Evolutionary conservation across 257 asterid species (phyloP).

Genomic region (Solanum dulcamara): DNA sequence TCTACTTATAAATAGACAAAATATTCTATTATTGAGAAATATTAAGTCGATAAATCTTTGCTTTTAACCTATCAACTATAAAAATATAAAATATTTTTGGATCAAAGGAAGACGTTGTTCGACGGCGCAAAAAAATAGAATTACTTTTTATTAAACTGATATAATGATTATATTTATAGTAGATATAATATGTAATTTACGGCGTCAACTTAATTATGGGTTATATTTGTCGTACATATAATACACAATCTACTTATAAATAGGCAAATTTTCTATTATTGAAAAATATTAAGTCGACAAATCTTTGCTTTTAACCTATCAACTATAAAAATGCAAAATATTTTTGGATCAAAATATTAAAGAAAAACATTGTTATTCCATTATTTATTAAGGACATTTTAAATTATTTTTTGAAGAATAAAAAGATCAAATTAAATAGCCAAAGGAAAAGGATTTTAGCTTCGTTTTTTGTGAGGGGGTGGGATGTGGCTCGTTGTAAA

Average conservation of each 20-base stretch:
- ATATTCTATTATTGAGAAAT: too few relatives aligned
- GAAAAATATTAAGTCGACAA: not conserved
- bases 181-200: too few relatives aligned
- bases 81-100: not conserved
- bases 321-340: not conserved
- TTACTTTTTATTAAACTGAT: too few relatives aligned
- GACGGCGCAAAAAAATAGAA: too few relatives aligned
- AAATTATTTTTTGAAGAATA: not conserved
- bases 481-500: not conserved
- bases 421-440: not conserved
- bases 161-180: too few relatives aligned
- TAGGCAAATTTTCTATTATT: not conserved
- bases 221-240: not conserved
- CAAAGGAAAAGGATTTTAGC: not conserved
- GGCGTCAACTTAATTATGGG: too few relatives aligned
- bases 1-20: not conserved
- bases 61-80: too few relatives aligned
- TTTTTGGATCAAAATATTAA: not conserved
- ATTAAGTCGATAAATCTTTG: too few relatives aligned
- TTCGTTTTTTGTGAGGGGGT: not conserved
- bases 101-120: too few relatives aligned
- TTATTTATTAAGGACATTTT: not conserved
- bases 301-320: not conserved
- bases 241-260: not conserved
- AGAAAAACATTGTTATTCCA: not conserved